Percentiles rank a stretch among this genome's conserved stretches.
These are phyloP conservation scores for Cyberlindnera subsufficiens DNA, from an alignment of 805 yeast species.

Conservation along the genomic window DNA sequence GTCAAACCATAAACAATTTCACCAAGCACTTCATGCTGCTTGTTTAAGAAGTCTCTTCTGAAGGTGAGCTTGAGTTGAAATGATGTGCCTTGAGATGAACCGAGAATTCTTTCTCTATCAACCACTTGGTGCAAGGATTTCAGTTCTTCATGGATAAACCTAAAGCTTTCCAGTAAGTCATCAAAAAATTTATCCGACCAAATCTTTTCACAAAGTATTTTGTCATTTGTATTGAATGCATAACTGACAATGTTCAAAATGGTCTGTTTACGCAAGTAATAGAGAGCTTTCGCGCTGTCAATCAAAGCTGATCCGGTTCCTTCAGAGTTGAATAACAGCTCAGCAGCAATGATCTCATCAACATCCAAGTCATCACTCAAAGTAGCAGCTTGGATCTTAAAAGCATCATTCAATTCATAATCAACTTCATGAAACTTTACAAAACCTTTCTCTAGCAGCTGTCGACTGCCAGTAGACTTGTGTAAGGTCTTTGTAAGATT, in stretches of 20 bases:
- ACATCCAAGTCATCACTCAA: conserved; percentile 62
- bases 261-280: conserved; percentile 62
- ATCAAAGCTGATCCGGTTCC: conserved; percentile 39
- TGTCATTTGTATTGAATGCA: conserved; percentile 25
- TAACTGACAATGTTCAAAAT: conserved; percentile 61
- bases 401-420: conserved; percentile 59
- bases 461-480: conserved; percentile 42
- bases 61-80: conserved; percentile 46
- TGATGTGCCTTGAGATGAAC: conserved; percentile 37
- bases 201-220: conserved; percentile 20
- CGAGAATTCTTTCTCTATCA: conserved; percentile 47
- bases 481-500: conserved; percentile 35
- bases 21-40: conserved; percentile 67
- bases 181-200: conserved; percentile 28
- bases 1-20: conserved; percentile 54
- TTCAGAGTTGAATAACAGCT: conserved; percentile 49
- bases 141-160: conserved; percentile 50
- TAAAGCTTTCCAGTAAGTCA: conserved; percentile 49
- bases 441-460: conserved; percentile 38
- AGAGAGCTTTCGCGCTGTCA: conserved; percentile 64
- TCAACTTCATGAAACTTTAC: conserved; percentile 46
- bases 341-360: conserved; percentile 75
- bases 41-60: conserved; percentile 56
- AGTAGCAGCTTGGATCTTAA: conserved; percentile 51
- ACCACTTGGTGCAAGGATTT: conserved; percentile 46